Conservation (phyloP, 257 asterid species). For the Scutellaria baicalensis region DNA sequence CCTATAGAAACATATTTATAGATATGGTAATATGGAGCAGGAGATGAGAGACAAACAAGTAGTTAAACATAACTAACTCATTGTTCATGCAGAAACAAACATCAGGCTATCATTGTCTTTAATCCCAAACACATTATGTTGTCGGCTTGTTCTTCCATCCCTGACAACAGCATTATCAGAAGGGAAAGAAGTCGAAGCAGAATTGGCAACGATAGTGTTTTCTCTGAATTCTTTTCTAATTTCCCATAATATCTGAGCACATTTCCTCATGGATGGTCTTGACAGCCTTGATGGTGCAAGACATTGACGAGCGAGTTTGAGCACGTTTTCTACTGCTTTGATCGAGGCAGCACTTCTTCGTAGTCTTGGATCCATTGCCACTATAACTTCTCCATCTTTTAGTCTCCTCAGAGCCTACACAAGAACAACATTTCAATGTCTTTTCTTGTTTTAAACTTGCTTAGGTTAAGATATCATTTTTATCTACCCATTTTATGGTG, state of each 20-base stretch:
- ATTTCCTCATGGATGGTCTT: slow-evolving; percentile 65
- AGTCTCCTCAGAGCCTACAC: slow-evolving; percentile 50
- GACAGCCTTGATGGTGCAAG: slow-evolving; percentile 47
- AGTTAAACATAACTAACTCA: background rate
- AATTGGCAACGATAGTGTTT: background rate
- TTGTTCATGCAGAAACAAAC: slow-evolving; percentile 32
- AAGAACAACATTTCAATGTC: background rate
- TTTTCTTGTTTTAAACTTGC: background rate
- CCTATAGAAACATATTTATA: background rate
- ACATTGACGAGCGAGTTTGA: slow-evolving; percentile 55
- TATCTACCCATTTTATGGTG: slow-evolving; percentile 58
- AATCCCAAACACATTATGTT: slow-evolving; percentile 16
- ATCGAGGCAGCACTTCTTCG: slow-evolving; percentile 35
- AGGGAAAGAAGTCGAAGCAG: slow-evolving; percentile 18
- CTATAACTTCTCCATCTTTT: slow-evolving; percentile 33
- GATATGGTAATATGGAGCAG: background rate
- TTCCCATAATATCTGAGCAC: slow-evolving; percentile 58
- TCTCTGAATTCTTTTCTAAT: slow-evolving; percentile 43
- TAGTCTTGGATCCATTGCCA: slow-evolving; percentile 64
- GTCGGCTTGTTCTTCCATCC: background rate
- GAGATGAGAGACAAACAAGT: background rate
- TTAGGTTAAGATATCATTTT: background rate
- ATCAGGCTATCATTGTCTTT: slow-evolving; percentile 21
- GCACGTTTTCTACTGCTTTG: slow-evolving; percentile 42
- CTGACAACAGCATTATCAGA: slow-evolving; percentile 23